Evolutionary conservation across 2,329 filamentous ascomycete genomes (phyloP).

Genomic region (Clonostachys rhizophaga): DNA sequence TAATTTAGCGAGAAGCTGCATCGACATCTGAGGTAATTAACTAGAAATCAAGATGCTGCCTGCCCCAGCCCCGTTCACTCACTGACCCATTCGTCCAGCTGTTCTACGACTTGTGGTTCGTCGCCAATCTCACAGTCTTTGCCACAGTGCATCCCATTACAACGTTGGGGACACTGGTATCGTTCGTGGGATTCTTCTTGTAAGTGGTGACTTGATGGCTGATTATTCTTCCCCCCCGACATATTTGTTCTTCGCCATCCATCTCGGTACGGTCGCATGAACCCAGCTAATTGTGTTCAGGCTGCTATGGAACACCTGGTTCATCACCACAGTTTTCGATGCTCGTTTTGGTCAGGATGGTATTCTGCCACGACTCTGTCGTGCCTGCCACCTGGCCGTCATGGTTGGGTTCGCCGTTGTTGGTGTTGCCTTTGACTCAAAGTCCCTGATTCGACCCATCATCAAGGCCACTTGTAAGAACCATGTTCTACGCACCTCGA

Average conservation of each 20-base stretch:
- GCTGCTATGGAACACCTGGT: slow-evolving; percentile 66
- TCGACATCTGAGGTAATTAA: neutral
- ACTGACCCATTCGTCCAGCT: slow-evolving; percentile 25
- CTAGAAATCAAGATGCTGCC: too few relatives aligned
- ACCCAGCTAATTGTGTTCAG: slow-evolving; percentile 13
- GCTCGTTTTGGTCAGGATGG: slow-evolving; percentile 62
- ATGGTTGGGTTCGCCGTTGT: slow-evolving; percentile 63
- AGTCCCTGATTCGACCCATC: slow-evolving; percentile 24
- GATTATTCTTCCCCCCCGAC: too few relatives aligned
- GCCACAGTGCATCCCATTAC: slow-evolving; percentile 21
- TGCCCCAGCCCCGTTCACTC: too few relatives aligned
- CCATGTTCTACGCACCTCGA: neutral
- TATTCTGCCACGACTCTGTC: slow-evolving; percentile 54
- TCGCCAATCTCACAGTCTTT: slow-evolving; percentile 63
- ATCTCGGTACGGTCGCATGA: neutral
- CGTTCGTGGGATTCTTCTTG: slow-evolving; percentile 27
- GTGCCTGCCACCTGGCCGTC: slow-evolving; percentile 56
- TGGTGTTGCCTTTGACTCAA: slow-evolving; percentile 36
- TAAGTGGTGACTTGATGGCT: neutral
- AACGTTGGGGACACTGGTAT: slow-evolving; percentile 19
- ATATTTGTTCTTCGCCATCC: too few relatives aligned
- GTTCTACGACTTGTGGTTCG: slow-evolving; percentile 32
- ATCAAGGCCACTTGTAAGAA: slow-evolving; percentile 34
- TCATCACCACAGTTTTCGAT: slow-evolving; percentile 59
- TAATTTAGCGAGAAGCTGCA: neutral